Conservation (phyloP, 768 basidiomycete species). For the Russula earlei region DNA sequence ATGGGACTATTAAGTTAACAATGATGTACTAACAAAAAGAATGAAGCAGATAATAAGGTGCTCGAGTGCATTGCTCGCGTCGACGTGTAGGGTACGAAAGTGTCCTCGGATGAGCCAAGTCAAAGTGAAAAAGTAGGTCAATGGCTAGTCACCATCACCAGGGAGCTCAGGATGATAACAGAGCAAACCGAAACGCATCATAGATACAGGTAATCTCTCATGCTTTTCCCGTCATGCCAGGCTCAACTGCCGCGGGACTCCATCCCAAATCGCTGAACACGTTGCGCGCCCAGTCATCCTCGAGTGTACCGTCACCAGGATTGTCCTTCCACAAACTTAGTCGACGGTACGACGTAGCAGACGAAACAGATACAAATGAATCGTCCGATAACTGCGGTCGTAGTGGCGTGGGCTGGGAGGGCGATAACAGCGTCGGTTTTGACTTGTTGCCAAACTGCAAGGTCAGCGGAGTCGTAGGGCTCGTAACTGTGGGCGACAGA, state of each 20-base stretch:
- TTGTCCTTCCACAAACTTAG: constrained; percentile 31
- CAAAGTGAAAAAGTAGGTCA: too few relatives aligned
- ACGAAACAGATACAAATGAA: constrained; percentile 31
- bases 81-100: neutral
- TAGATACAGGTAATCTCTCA: constrained; percentile 1
- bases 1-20: too few relatives aligned
- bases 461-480: constrained; percentile 11
- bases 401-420: constrained; percentile 14
- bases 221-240: neutral
- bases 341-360: constrained; percentile 35
- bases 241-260: constrained; percentile 9
- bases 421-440: constrained; percentile 5
- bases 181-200: constrained; percentile 1
- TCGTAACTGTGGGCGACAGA: neutral
- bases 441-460: neutral
- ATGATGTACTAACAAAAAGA: too few relatives aligned
- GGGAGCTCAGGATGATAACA: neutral
- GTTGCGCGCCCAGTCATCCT: constrained; percentile 65
- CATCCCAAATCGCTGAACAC: constrained; percentile 49
- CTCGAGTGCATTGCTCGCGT: neutral
- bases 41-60: neutral
- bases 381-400: constrained; percentile 21
- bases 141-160: neutral
- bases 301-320: constrained; percentile 18
- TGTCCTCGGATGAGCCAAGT: neutral